Percentiles rank a stretch among this genome's conserved stretches.
Evolutionary conservation across 2,329 filamentous ascomycete species (phyloP).

Genomic region (Fusarium fracticaudum): DNA sequence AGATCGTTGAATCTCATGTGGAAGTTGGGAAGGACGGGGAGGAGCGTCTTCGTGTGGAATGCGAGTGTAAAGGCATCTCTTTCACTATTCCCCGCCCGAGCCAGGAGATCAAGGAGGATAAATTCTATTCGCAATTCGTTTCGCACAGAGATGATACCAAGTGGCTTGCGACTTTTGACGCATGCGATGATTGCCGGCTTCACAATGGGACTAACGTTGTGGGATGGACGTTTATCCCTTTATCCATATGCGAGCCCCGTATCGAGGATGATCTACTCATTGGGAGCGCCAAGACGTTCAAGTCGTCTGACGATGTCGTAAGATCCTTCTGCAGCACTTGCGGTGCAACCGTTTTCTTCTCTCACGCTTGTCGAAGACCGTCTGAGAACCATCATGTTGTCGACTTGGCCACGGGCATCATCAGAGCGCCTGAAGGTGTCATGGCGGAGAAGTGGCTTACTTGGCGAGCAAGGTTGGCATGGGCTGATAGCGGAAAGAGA

Average conservation of each 20-base stretch:
- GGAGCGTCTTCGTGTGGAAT: constrained; percentile 55
- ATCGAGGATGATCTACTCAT: constrained; percentile 50
- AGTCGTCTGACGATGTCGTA: constrained; percentile 50
- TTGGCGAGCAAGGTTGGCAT: constrained; percentile 54
- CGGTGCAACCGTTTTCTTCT: constrained; percentile 56
- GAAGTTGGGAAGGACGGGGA: constrained; percentile 49
- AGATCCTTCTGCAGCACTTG: constrained; percentile 58
- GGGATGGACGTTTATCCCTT: constrained; percentile 56
- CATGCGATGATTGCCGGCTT: constrained; percentile 57
- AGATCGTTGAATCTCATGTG: constrained; percentile 38
- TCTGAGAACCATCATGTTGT: constrained; percentile 49
- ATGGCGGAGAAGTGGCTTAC: constrained; percentile 58
- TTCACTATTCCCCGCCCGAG: constrained; percentile 56
- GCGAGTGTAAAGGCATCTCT: constrained; percentile 58
- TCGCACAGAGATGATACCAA: constrained; percentile 52
- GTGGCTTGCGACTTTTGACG: constrained; percentile 55
- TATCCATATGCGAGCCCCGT: constrained; percentile 48
- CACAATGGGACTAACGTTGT: constrained; percentile 53
- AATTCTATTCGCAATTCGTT: constrained; percentile 46
- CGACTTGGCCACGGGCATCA: constrained; percentile 55
- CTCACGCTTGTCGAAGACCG: constrained; percentile 41
- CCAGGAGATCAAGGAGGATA: constrained; percentile 42
- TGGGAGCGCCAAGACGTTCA: constrained; percentile 57
- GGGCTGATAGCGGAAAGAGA: constrained; percentile 46
- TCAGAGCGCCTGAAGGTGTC: constrained; percentile 56